Evolutionary conservation across 2,329 filamentous ascomycete species (phyloP).

Genomic region (Arthrocladium fulminans): DNA sequence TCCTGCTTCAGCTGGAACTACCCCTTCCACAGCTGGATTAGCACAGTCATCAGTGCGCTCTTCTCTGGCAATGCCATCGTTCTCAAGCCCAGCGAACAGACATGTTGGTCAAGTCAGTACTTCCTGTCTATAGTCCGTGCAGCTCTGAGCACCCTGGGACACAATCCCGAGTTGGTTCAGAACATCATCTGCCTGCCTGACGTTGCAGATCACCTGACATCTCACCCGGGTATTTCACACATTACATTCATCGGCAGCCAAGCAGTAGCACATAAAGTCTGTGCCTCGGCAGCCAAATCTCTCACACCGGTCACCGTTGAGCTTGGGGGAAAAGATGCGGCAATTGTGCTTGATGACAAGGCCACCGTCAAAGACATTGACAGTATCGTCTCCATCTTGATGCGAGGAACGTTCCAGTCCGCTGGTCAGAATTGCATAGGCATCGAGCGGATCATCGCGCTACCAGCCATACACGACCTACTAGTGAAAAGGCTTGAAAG

Average conservation of each 20-base stretch:
- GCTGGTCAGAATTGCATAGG: slow-evolving; percentile 97
- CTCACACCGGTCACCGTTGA: slow-evolving; percentile 87
- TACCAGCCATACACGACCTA: slow-evolving; percentile 64
- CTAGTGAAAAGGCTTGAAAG: slow-evolving; percentile 63
- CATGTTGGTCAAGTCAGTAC: slow-evolving; percentile 81
- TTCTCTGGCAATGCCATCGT: slow-evolving; percentile 88
- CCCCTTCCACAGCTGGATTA: slow-evolving; percentile 89
- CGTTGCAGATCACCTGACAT: slow-evolving; percentile 71
- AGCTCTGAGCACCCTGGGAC: slow-evolving; percentile 72
- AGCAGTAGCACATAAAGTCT: slow-evolving; percentile 78
- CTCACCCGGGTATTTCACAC: slow-evolving; percentile 74
- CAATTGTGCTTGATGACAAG: slow-evolving; percentile 73
- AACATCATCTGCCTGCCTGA: slow-evolving; percentile 80
- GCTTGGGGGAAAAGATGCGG: slow-evolving; percentile 89
- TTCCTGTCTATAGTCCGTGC: slow-evolving; percentile 70
- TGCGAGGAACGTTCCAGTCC: slow-evolving; percentile 81
- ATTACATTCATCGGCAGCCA: slow-evolving; percentile 94
- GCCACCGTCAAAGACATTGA: slow-evolving; percentile 51
- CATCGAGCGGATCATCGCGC: slow-evolving; percentile 82
- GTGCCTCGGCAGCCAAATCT: slow-evolving; percentile 70
- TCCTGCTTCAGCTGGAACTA: slow-evolving; percentile 97
- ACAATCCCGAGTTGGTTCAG: slow-evolving; percentile 74
- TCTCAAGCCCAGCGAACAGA: slow-evolving; percentile 91
- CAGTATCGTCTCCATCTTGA: slow-evolving; percentile 69
- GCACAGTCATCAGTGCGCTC: slow-evolving; percentile 78